Evolutionary conservation across 2,329 filamentous ascomycete genomes (phyloP).

Genomic region (Neopestalotiopsis rosae): DNA sequence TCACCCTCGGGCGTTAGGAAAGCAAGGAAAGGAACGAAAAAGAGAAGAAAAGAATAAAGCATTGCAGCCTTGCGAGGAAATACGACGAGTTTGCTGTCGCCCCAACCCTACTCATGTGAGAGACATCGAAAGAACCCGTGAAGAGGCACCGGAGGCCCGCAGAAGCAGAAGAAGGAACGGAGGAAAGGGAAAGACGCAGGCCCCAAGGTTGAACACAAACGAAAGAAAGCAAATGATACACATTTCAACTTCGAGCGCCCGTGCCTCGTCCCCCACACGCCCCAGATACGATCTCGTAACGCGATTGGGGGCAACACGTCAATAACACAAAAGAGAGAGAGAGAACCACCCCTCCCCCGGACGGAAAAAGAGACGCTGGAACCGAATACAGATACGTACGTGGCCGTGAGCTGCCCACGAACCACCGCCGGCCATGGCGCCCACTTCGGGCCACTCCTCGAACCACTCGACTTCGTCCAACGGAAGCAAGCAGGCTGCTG

Average conservation of each 20-base stretch:
- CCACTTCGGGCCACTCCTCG: conserved; percentile 35
- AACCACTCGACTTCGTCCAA: conserved; percentile 37
- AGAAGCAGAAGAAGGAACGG: background rate
- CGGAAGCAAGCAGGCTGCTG: conserved; percentile 43
- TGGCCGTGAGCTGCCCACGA: conserved; percentile 9
- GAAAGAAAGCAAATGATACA: conserved; percentile 3
- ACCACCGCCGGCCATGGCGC: conserved; percentile 41
- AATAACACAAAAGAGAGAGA: background rate
- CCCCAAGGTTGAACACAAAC: background rate
- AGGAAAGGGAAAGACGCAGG: background rate
- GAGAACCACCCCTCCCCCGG: background rate
- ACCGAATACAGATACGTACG: background rate
- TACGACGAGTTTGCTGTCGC: background rate
- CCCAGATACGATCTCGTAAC: conserved; percentile 12
- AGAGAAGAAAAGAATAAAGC: background rate
- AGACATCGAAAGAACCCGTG: background rate
- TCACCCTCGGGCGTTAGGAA: background rate
- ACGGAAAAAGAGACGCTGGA: background rate
- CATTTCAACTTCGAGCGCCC: background rate
- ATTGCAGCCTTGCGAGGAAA: background rate
- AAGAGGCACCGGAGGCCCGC: background rate
- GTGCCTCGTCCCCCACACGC: conserved; percentile 14
- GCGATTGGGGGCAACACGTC: conserved; percentile 2
- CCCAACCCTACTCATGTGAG: background rate
- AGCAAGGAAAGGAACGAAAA: background rate